Conservation (phyloP, 2,329 filamentous ascomycete genomes). For the Fusarium heterosporum region DNA sequence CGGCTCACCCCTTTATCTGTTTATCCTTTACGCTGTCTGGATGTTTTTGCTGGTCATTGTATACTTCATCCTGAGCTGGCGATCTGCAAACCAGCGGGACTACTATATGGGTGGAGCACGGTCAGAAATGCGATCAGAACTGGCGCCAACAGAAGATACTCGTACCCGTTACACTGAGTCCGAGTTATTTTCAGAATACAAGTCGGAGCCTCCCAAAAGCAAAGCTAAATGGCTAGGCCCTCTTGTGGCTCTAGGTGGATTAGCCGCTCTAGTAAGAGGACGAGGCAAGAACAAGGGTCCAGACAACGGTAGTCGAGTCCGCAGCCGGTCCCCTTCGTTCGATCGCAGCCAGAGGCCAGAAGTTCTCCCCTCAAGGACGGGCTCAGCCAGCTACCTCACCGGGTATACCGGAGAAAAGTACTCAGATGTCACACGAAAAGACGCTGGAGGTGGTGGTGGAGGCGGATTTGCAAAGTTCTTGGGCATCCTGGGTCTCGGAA, state of each 20-base stretch:
- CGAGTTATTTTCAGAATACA: constrained; percentile 54
- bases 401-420: constrained; percentile 66
- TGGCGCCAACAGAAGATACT: constrained; percentile 57
- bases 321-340: constrained; percentile 55
- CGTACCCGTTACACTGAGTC: constrained; percentile 55
- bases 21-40: constrained; percentile 87
- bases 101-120: constrained; percentile 69
- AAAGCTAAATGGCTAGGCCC: constrained; percentile 63
- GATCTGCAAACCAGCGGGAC: constrained; percentile 66
- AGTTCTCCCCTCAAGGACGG: constrained; percentile 63
- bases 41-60: constrained; percentile 76
- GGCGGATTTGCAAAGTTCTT: constrained; percentile 72
- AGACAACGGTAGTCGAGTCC: constrained; percentile 55
- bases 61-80: constrained; percentile 85
- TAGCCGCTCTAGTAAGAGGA: constrained; percentile 60
- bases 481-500: constrained; percentile 68
- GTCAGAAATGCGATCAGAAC: constrained; percentile 61
- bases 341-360: constrained; percentile 58
- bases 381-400: constrained; percentile 69
- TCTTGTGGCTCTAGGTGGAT: constrained; percentile 63
- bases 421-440: constrained; percentile 59
- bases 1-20: constrained; percentile 85
- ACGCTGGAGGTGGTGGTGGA: constrained; percentile 41
- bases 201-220: constrained; percentile 48
- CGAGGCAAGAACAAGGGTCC: constrained; percentile 57